Evolutionary conservation across 1,284 basidiomycete genomes (phyloP), one percentile per base, ranked within the genome.

Genomic region (Peniophora sp.): DNA sequence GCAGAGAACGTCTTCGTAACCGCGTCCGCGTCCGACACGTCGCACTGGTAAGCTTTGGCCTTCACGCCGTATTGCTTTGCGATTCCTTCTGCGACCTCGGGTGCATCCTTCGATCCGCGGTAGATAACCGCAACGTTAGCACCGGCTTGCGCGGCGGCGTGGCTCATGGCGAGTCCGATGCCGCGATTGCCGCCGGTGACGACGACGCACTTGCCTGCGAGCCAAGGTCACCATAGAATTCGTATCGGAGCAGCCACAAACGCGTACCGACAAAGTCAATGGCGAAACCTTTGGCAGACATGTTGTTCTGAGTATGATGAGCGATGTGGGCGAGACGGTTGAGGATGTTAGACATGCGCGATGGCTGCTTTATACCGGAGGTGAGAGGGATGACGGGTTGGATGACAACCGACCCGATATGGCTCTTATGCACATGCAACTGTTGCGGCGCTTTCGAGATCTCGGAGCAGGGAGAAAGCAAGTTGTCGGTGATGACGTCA

Each of bases 61-160:
- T 58, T 59, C 34, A 66, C 61, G 2, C 55, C 48, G 39, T 68
- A 67, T 56, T 71, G 62, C 45, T 69, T 62, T n/a, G 59, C 59
- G 44, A 73, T 60, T 9, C 63, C 44, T 3, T 57, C 54, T 0
- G 74, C 74, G 6, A 69, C 64, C 3, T 73, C 58, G 1, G 63
- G 61, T 3, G 74, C 77, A 49, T 70, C 59, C 54, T 60, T 60
- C 39, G 70, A 68, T 19, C 25, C 65, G 64, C 66, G 66, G 60
- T 72, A 75, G 32, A 77, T 69, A n/a, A 76, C 69, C 16, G 69
- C 74, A 3, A 77, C 71, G 27, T 62, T 63, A 0, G 65, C 64
- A 22, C 69, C 69, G 0, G 73, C 69, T 45, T 66, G 57, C 9
- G 74, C 73, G 50, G 74, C 65, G 2, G 72, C 71, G 43, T 62